Evolutionary conservation across 345 rosid genomes (phyloP).

Genomic region (Arabidopsis thaliana): DNA sequence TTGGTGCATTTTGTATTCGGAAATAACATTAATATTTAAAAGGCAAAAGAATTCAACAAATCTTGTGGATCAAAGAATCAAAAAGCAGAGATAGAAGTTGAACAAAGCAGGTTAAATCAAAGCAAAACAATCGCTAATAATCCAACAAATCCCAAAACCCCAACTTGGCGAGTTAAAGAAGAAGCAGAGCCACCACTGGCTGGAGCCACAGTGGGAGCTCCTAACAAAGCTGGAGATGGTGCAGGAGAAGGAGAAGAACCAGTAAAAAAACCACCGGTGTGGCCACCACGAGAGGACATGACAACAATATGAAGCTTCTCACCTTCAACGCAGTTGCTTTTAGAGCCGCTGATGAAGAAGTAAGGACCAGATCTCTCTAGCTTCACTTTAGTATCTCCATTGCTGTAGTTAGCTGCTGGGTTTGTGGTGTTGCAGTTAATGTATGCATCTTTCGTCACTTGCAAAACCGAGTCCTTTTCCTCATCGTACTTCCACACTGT

Average conservation of each 20-base stretch:
- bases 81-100: not conserved
- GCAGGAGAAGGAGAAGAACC: constrained; percentile 48
- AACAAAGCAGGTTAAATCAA: not conserved
- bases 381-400: constrained; percentile 47
- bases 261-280: constrained; percentile 40
- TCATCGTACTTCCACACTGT: constrained; percentile 77
- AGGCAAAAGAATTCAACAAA: constrained; percentile 16
- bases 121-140: constrained; percentile 28
- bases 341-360: constrained; percentile 48
- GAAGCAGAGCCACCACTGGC: constrained; percentile 30
- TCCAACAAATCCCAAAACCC: constrained; percentile 34
- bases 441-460: constrained; percentile 46
- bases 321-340: constrained; percentile 45
- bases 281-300: constrained; percentile 40
- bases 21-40: not conserved
- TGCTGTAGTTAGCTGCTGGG: constrained; percentile 42
- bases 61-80: constrained; percentile 4
- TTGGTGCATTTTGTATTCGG: constrained; percentile 2
- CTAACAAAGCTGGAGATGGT: constrained; percentile 29
- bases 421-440: constrained; percentile 45
- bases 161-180: constrained; percentile 8
- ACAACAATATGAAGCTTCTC: constrained; percentile 45
- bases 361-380: constrained; percentile 45
- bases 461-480: constrained; percentile 55
- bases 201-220: constrained; percentile 36